Conservation (phyloP, 2,329 filamentous ascomycete species). For the Aspergillus sp. region DNA sequence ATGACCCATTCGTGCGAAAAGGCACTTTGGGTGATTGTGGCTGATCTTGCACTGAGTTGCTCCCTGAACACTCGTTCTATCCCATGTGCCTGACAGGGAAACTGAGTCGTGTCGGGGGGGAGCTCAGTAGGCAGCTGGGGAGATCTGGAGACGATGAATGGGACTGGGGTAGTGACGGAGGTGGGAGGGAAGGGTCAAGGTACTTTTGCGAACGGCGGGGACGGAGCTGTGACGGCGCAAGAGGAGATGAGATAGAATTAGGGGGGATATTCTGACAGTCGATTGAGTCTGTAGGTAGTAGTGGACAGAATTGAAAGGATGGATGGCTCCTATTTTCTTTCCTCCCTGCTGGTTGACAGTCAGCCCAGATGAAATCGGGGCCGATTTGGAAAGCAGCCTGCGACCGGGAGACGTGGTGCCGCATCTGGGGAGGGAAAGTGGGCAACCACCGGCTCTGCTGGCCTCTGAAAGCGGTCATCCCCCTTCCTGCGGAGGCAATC, state of each 20-base stretch:
- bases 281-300: not conserved
- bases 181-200: slow-evolving; percentile 3
- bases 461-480: slow-evolving; percentile 3
- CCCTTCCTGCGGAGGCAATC: not conserved
- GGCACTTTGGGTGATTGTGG: not conserved
- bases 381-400: slow-evolving; percentile 4
- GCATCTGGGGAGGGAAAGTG: not conserved
- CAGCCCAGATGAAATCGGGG: slow-evolving; percentile 1
- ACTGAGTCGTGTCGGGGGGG: not conserved
- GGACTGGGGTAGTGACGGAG: not conserved
- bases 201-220: not conserved
- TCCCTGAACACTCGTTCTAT: not conserved
- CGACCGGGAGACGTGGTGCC: slow-evolving; percentile 5
- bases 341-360: not conserved
- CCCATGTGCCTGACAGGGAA: not conserved
- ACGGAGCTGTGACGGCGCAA: not conserved
- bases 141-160: not conserved
- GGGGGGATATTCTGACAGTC: not conserved
- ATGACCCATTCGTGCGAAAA: slow-evolving; percentile 8
- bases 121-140: not conserved
- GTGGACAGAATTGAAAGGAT: not conserved
- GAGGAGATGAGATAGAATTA: not conserved
- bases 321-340: not conserved
- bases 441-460: not conserved
- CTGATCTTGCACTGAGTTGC: not conserved